Conservation (phyloP, 139 green algal species). For the Dunaliella primolecta region DNA sequence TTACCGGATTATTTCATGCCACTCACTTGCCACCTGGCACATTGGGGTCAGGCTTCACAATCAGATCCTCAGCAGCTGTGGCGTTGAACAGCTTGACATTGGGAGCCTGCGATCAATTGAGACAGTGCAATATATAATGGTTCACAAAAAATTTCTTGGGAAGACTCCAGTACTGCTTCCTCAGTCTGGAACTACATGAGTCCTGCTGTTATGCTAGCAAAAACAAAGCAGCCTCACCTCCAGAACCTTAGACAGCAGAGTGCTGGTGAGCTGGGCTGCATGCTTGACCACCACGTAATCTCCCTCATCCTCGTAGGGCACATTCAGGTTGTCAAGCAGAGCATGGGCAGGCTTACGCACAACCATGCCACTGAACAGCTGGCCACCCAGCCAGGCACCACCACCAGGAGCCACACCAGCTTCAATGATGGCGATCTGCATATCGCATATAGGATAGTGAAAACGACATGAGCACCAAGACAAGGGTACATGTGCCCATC, state of each 20-base stretch:
- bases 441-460: too few relatives aligned
- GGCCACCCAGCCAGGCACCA: slow-evolving; percentile 94
- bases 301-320: slow-evolving; percentile 90
- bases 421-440: slow-evolving; percentile 88
- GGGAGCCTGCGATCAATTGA: slow-evolving; percentile 60
- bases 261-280: slow-evolving; percentile 92
- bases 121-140: too few relatives aligned
- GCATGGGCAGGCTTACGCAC: slow-evolving; percentile 91
- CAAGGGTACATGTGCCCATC: background rate
- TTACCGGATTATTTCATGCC: too few relatives aligned
- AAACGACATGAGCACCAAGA: background rate
- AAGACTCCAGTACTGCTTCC: too few relatives aligned
- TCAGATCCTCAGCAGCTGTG: slow-evolving; percentile 72
- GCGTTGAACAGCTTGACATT: slow-evolving; percentile 99
- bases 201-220: background rate
- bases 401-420: slow-evolving; percentile 67
- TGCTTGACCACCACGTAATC: slow-evolving; percentile 96
- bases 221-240: slow-evolving; percentile 32
- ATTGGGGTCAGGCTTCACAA: slow-evolving; percentile 58
- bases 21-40: slow-evolving; percentile 18
- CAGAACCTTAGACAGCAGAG: slow-evolving; percentile 90
- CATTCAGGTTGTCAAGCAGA: slow-evolving; percentile 82
- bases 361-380: slow-evolving; percentile 95
- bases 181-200: background rate
- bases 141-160: background rate